Base-by-base conservation (phyloP, 345 rosid genomes). In the Microcos paniculata region DNA sequence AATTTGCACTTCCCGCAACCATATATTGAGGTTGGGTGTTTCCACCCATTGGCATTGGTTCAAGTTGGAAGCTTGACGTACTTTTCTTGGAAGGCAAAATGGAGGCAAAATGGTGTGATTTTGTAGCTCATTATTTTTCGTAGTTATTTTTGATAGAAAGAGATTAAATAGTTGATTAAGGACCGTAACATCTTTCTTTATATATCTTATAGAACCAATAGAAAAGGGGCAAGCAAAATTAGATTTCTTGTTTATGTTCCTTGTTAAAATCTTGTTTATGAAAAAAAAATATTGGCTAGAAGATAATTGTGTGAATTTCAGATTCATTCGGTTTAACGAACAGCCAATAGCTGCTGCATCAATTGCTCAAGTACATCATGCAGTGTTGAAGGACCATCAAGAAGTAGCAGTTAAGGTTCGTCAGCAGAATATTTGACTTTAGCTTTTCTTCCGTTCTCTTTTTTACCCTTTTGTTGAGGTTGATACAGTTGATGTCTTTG, bases 261-360 rank as follows among this genome's bases (percentile, higher is more conserved):
- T 35, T 38, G 28, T 16, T 65, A 46, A 66, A 30, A 70, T 49
- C 61, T 24, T 59, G 46, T 16, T 3, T 15, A 7, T 24, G 51
- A 23, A 38, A 13, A 12, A 30, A 52, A 9, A 8, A 42, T 30
- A 42, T n/a, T 79, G 75, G 75, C 72, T 61, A 71, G 21, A 49
- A 24, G 46, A 61, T 71, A 21, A 10, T 11, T 72, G 38, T 78
- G 35, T 14, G 70, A 73, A 56, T 80, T 70, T 78, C 88, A 94
- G 97, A 81, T 94, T 92, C 80, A 74, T 78, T 76, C 92, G 92
- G n/a, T 80, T 94, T 70, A 90, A 90, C 82, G 96, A 94, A 78
- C 88, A 87, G 80, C 94, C 98, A 49, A 89, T 91, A 69, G 98
- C 97, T 79, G 94, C 98, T 72, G 98, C 98, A 55, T 94, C 98